Conservation (phyloP, 1,284 basidiomycete species). For the Naganishia albida region DNA sequence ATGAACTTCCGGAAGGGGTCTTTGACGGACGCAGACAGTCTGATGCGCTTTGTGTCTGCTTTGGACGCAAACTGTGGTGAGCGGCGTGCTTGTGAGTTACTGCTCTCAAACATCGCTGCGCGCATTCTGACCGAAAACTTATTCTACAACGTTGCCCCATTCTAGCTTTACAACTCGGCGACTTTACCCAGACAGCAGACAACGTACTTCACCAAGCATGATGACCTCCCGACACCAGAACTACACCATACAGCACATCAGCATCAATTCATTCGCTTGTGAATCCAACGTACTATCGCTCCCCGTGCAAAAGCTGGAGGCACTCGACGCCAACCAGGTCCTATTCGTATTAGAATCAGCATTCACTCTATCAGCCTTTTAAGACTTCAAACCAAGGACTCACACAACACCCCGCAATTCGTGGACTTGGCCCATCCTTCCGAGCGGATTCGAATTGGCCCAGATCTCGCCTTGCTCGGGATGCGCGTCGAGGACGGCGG, state of each 20-base stretch:
- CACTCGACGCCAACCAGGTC: constrained; percentile 36
- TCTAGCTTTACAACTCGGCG: constrained; percentile 11
- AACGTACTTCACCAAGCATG: constrained; percentile 32
- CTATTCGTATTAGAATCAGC: constrained; percentile 15
- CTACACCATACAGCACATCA: constrained; percentile 17
- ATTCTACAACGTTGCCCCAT: neutral
- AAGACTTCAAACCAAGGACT: neutral
- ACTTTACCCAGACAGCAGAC: neutral
- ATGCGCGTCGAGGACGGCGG: constrained; percentile 49
- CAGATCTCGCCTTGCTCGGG: constrained; percentile 49
- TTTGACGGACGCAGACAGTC: neutral
- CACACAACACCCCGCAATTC: constrained; percentile 51
- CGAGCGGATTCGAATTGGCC: constrained; percentile 51
- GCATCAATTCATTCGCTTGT: neutral
- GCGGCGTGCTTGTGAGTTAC: neutral
- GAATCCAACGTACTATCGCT: constrained; percentile 33
- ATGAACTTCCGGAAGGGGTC: constrained; percentile 13
- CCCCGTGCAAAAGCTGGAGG: constrained; percentile 37
- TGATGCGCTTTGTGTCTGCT: constrained; percentile 12
- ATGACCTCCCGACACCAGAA: constrained; percentile 38
- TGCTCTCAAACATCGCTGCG: neutral
- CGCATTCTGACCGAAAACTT: neutral
- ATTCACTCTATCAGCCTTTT: neutral
- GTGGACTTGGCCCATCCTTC: constrained; percentile 50
- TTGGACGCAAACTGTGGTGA: constrained; percentile 21